phyloP scores from a whole-genome alignment of 805 yeast genomes.

The Saccharomycopsis microspora region DNA sequence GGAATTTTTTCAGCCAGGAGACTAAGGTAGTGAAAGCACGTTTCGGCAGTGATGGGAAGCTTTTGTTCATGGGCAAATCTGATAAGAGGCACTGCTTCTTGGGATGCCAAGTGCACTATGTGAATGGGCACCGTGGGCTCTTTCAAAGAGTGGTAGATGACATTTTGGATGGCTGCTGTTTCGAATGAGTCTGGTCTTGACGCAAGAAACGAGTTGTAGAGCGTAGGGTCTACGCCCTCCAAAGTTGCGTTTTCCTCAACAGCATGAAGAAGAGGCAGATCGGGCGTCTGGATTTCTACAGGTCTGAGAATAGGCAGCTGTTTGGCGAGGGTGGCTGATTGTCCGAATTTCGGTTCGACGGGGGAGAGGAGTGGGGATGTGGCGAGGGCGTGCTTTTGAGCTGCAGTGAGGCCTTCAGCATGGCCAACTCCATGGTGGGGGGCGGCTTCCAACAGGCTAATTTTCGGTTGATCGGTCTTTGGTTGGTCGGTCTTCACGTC shows the following conservation, averaged over 20 bases:
- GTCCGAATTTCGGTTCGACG: slow-evolving; percentile 47
- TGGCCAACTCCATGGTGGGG: neutral
- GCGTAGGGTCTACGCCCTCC: slow-evolving; percentile 42
- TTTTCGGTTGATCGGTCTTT: neutral
- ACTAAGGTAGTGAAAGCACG: slow-evolving; percentile 87
- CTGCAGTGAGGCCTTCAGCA: slow-evolving; percentile 27
- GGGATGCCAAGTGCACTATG: slow-evolving; percentile 83
- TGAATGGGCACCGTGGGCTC: slow-evolving; percentile 59
- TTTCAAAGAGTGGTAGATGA: slow-evolving; percentile 36
- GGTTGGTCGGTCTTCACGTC: neutral
- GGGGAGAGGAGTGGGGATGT: slow-evolving; percentile 44
- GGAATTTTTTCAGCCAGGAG: slow-evolving; percentile 70
- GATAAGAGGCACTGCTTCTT: slow-evolving; percentile 67
- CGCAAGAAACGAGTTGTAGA: slow-evolving; percentile 62
- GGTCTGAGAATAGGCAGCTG: slow-evolving; percentile 14
- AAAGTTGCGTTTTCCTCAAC: slow-evolving; percentile 30
- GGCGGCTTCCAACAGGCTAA: neutral
- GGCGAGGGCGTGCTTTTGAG: slow-evolving; percentile 43
- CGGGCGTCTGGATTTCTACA: slow-evolving; percentile 17
- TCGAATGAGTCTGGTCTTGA: slow-evolving; percentile 88
- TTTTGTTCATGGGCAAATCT: slow-evolving; percentile 45
- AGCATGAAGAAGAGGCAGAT: slow-evolving; percentile 34
- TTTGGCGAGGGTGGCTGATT: slow-evolving; percentile 18
- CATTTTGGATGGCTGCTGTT: slow-evolving; percentile 66
- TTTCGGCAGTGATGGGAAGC: slow-evolving; percentile 72